Base-by-base conservation (phyloP, 2,329 filamentous ascomycete genomes). In the Ascochyta pisi region DNA sequence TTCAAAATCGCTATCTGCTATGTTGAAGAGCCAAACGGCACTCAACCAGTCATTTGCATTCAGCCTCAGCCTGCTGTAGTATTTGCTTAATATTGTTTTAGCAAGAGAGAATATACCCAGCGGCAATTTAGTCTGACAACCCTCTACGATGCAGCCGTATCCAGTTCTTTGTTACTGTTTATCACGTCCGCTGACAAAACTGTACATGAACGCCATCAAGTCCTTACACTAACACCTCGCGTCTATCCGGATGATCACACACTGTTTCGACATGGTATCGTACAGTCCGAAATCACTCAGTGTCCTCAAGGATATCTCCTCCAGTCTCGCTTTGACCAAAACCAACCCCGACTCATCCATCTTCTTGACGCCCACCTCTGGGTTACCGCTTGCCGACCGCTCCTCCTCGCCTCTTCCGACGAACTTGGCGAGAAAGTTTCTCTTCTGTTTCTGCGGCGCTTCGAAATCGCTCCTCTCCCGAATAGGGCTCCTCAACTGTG, bases 221-320 rank as follows among this genome's bases (percentile, higher is more conserved):
- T 16, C 15, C 31, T 16, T 4, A 22, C 7, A 13, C 6, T 22
- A 74, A 58, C 67, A 73, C 41, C 65, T 61, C 26, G 67, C 71
- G 52, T 74, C 69, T 1, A 73, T 65, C 26, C 64, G 51, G 23
- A 74, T 58, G 40, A 72, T 68, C 10, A 74, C 60, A 51, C 71
- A 74, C 50, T 70, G 68, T 43, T 64, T 73, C 35, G 65, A 66
- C 68, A 74, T 67, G 1, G 73, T 74, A 58, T 74, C 71, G 38
- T 72, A 75, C 5, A 75, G 52, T 29, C 72, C 72, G 60, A 75
- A 75, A 24, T 73, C 71, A 48, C 61, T 73, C 46, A 69, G 60
- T 6, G 72, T 74, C 42, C 73, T 59, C 57, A 74, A 56, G 33
- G 67, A 72, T 15, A 74, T 64, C 45, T 74, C 69, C 49, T 74